These are phyloP conservation scores for Talaromyces piceae DNA, from an alignment of 2,329 filamentous ascomycete species.

Conservation along the genomic window DNA sequence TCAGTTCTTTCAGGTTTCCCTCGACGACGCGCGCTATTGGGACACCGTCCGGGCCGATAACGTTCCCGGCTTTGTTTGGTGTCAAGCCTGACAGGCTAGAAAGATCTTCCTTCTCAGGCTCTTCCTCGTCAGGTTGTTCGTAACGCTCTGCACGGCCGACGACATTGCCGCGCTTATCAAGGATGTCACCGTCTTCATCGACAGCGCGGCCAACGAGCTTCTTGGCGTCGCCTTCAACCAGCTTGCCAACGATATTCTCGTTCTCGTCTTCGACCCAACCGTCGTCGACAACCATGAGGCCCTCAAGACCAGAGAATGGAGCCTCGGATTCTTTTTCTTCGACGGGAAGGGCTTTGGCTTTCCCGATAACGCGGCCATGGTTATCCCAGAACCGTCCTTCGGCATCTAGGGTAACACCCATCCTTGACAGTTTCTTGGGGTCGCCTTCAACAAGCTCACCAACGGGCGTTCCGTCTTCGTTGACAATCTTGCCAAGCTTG, in stretches of 20 bases:
- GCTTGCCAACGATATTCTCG: conserved; percentile 41
- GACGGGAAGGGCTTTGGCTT: conserved; percentile 41
- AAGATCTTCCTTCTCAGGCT: conserved; percentile 42
- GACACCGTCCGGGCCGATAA: conserved; percentile 46
- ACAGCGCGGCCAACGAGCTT: conserved; percentile 52
- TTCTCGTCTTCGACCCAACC: conserved; percentile 45
- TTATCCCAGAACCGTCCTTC: conserved; percentile 59
- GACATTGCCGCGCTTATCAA: conserved; percentile 55
- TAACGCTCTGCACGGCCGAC: conserved; percentile 50
- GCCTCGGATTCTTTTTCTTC: conserved; percentile 34
- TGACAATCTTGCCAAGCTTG: conserved; percentile 39
- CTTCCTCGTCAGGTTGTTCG: conserved; percentile 41
- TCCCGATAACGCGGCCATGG: conserved; percentile 56
- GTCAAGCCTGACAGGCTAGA: conserved; percentile 47
- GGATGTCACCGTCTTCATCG: conserved; percentile 56
- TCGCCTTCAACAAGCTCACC: conserved; percentile 57
- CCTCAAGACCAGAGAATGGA: conserved; percentile 40
- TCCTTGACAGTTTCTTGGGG: conserved; percentile 51
- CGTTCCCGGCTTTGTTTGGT: conserved; percentile 53
- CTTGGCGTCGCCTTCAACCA: conserved; percentile 53
- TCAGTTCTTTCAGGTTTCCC: conserved; percentile 49
- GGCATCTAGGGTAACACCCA: conserved; percentile 41
- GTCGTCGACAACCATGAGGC: conserved; percentile 40
- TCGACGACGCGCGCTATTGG: conserved; percentile 51
- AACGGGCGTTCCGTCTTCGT: conserved; percentile 39